A percentile compares a stretch with the other conserved stretches of the same genome.
These are phyloP conservation scores for Naganishia albida DNA, from an alignment of 1,284 basidiomycete genomes.

Conservation along the genomic window DNA sequence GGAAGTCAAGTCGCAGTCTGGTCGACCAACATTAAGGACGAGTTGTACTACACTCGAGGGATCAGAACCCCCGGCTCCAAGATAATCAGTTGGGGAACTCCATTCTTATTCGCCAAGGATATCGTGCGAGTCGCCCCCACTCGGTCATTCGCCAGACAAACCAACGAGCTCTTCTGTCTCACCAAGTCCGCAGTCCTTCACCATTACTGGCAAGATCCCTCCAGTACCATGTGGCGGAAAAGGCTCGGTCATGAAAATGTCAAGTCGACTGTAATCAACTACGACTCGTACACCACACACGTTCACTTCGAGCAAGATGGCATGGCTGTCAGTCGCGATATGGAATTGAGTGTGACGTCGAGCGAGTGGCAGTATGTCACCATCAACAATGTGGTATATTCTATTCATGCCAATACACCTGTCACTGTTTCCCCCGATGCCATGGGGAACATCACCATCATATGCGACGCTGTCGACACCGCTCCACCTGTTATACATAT, in stretches of 20 bases:
- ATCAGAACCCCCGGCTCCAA: neutral
- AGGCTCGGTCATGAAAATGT: neutral
- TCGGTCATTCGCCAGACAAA: neutral
- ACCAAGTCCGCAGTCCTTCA: neutral
- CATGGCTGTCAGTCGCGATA: neutral
- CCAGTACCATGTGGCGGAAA: constrained; percentile 6
- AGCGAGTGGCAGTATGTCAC: constrained; percentile 10
- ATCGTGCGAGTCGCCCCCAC: neutral
- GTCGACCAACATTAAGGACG: constrained; percentile 2
- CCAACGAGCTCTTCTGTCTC: constrained; percentile 7
- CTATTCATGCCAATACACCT: constrained; percentile 2
- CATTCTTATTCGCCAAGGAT: constrained; percentile 1
- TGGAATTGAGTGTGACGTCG: constrained; percentile 1
- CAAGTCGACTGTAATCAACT: neutral
- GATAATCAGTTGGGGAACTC: neutral
- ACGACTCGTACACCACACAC: constrained; percentile 5
- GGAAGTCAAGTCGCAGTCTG: constrained; percentile 4
- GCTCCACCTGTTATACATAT: neutral
- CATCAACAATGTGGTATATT: constrained; percentile 3
- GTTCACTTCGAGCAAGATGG: constrained; percentile 2
- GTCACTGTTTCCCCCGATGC: neutral
- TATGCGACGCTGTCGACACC: constrained; percentile 1
- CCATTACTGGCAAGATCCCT: constrained; percentile 7
- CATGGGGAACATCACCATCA: constrained; percentile 4
- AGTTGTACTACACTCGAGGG: constrained; percentile 1